Conservation (phyloP, 2,329 filamentous ascomycete species). For the Microthyrium microscopicum region DNA sequence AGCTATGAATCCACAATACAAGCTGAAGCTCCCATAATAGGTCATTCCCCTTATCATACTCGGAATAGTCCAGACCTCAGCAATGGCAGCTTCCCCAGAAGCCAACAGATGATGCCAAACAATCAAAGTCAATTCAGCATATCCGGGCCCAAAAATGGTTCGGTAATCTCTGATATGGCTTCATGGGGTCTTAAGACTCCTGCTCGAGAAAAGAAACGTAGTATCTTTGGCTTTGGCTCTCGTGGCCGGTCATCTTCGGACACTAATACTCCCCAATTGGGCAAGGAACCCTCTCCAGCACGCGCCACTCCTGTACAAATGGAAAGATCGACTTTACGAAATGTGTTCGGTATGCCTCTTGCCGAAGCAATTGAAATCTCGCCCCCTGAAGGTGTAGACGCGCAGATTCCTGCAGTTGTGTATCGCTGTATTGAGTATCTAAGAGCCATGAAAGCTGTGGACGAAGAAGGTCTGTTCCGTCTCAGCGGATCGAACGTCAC, state of each 20-base stretch:
- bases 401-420: conserved; percentile 76
- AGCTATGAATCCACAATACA: too few relatives aligned
- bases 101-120: neutral
- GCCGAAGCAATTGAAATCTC: conserved; percentile 75
- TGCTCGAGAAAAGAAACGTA: conserved; percentile 71
- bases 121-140: conserved; percentile 30
- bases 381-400: conserved; percentile 52
- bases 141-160: conserved; percentile 69
- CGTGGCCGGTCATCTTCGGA: conserved; percentile 54
- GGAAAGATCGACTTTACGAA: conserved; percentile 36
- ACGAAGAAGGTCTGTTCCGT: conserved; percentile 90
- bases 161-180: conserved; percentile 67
- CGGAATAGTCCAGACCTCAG: conserved; percentile 13
- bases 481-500: conserved; percentile 93
- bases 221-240: conserved; percentile 45
- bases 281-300: conserved; percentile 14
- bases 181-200: conserved; percentile 66
- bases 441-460: conserved; percentile 60
- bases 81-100: conserved; percentile 8
- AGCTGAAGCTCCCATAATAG: conserved; percentile 16
- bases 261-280: conserved; percentile 28
- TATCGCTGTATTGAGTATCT: conserved; percentile 93
- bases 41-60: too few relatives aligned
- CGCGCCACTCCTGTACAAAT: conserved; percentile 25
- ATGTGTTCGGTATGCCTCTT: conserved; percentile 69